phyloP scores from a whole-genome alignment of 2,329 filamentous ascomycete genomes.

The Nothomitra cinnamomea region DNA sequence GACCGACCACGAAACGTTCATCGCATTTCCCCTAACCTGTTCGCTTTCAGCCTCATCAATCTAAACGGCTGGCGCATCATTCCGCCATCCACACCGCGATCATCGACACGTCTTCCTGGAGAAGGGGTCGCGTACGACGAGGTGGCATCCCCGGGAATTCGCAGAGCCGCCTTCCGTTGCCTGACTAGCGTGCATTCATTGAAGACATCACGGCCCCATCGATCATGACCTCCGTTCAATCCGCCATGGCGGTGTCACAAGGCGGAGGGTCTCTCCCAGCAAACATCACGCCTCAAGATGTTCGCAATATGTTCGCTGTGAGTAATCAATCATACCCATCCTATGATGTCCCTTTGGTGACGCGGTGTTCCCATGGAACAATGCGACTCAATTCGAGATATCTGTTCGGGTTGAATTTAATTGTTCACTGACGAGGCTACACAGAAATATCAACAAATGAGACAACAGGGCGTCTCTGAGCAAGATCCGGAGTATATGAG shows the following conservation, averaged over 20 bases:
- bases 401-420: conserved; percentile 3
- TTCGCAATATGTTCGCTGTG: conserved; percentile 58
- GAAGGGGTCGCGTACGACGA: conserved; percentile 3
- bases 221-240: conserved; percentile 64
- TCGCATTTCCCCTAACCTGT: conserved; percentile 3
- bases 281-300: conserved; percentile 57
- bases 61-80: not conserved
- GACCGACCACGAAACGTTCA: conserved; percentile 4
- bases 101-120: conserved; percentile 2
- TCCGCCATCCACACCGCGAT: conserved; percentile 2
- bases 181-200: not conserved
- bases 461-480: conserved; percentile 60
- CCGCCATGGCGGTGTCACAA: conserved; percentile 50
- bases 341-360: conserved; percentile 7
- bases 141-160: not conserved
- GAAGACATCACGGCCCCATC: not conserved
- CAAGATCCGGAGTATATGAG: conserved; percentile 81
- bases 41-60: conserved; percentile 3
- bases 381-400: conserved; percentile 6
- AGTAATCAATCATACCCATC: conserved; percentile 14
- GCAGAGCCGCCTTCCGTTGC: not conserved
- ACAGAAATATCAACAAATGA: conserved; percentile 82
- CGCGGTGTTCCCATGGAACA: conserved; percentile 1
- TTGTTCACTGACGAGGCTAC: conserved; percentile 20
- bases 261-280: conserved; percentile 43